Conservation (phyloP, 495 filamentous ascomycete genomes). For the Aspergillus nidulans region DNA sequence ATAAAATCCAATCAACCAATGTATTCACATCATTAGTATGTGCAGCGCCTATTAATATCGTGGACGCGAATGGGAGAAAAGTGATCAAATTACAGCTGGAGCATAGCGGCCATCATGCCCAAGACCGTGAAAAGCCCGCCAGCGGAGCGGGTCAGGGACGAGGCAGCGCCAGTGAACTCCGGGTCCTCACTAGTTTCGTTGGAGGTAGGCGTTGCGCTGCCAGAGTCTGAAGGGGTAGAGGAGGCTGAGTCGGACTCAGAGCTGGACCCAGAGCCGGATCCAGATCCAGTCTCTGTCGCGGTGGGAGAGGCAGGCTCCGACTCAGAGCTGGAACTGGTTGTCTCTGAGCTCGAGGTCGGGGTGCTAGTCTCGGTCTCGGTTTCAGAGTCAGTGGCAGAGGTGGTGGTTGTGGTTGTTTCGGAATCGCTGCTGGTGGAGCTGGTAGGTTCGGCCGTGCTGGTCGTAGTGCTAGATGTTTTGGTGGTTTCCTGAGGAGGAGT, state of each 20-base stretch:
- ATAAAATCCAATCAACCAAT: background rate
- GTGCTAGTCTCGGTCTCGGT: slow-evolving; percentile 1
- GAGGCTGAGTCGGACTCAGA: slow-evolving; percentile 18
- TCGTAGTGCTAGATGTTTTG: slow-evolving; percentile 9
- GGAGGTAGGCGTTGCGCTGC: slow-evolving; percentile 17
- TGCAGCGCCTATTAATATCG: background rate
- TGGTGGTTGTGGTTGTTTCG: background rate
- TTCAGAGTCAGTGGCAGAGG: background rate
- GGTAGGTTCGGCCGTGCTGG: slow-evolving; percentile 3
- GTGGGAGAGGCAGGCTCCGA: background rate
- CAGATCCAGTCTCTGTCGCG: slow-evolving; percentile 5
- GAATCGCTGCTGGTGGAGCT: background rate
- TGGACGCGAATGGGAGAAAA: background rate
- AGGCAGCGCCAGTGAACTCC: slow-evolving; percentile 22
- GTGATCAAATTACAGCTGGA: slow-evolving; percentile 33
- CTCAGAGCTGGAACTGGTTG: slow-evolving; percentile 5
- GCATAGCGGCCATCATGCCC: slow-evolving; percentile 32
- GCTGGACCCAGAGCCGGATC: slow-evolving; percentile 12
- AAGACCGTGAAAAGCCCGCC: slow-evolving; percentile 27
- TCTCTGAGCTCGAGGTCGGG: background rate
- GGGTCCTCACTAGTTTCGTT: slow-evolving; percentile 16
- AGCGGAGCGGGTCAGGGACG: slow-evolving; percentile 18
- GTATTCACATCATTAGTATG: background rate
- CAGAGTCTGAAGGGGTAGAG: slow-evolving; percentile 11
- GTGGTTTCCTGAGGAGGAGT: slow-evolving; percentile 6